A percentile compares a stretch with the other conserved stretches of the same genome.
These are phyloP conservation scores for Tanacetum coccineum DNA, from an alignment of 129 eudicot species.

Conservation along the genomic window DNA sequence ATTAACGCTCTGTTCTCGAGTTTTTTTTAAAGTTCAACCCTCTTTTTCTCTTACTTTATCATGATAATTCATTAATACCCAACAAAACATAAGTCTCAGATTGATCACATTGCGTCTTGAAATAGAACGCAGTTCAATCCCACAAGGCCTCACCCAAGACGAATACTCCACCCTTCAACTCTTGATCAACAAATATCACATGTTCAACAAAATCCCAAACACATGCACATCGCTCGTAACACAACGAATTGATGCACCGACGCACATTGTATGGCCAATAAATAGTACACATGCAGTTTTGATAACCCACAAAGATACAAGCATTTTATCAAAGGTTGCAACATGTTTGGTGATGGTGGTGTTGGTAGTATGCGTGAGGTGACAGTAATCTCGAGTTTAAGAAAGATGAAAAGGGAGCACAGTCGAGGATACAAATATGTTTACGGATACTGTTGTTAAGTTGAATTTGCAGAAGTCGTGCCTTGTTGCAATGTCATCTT, in stretches of 20 bases:
- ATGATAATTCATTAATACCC: background rate
- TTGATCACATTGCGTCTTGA: background rate
- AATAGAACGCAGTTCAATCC: constrained; percentile 38
- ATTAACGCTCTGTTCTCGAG: too few relatives aligned
- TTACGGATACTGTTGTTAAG: constrained; percentile 80
- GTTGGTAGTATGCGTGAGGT: constrained; percentile 76
- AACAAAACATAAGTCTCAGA: background rate
- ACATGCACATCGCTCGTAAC: constrained; percentile 80
- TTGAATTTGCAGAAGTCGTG: constrained; percentile 72
- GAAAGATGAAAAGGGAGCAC: constrained; percentile 50
- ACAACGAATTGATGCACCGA: constrained; percentile 78
- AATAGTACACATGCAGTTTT: constrained; percentile 62
- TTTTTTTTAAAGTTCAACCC: background rate
- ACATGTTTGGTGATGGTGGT: constrained; percentile 50
- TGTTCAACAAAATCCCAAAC: constrained; percentile 45
- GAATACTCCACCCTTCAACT: constrained; percentile 56
- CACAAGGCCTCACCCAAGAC: constrained; percentile 51
- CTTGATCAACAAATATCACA: constrained; percentile 57
- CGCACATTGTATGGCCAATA: constrained; percentile 60
- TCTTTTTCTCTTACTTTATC: background rate
- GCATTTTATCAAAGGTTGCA: constrained; percentile 79
- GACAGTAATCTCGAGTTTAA: constrained; percentile 68
- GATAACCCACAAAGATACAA: constrained; percentile 88
- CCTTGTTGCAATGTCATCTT: constrained; percentile 50
- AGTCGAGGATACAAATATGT: constrained; percentile 74